A percentile compares a stretch with the other conserved stretches of the same genome.
phyloP scores from a whole-genome alignment of 2,329 filamentous ascomycete genomes.

The Exophiala spinifera region DNA sequence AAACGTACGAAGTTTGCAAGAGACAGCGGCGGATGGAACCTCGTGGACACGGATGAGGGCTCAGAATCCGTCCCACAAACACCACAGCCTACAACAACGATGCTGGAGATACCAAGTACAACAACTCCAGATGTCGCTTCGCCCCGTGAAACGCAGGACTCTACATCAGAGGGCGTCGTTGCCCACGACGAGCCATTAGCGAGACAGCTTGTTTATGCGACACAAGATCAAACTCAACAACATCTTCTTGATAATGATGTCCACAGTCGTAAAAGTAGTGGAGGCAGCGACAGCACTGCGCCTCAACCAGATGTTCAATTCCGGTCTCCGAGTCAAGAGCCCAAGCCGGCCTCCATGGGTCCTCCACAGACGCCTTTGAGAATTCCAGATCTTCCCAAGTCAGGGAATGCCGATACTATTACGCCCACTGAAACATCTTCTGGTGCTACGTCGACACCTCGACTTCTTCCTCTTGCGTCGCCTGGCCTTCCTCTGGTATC shows the following conservation, averaged over 20 bases:
- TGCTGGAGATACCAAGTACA: constrained; percentile 1
- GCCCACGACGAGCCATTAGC: no score
- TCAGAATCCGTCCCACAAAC: neutral
- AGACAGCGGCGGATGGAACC: constrained; percentile 68
- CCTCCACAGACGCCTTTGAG: constrained; percentile 17
- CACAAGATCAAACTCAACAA: no score
- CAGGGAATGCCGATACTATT: neutral
- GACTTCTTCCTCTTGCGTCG: constrained; percentile 39
- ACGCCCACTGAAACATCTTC: neutral
- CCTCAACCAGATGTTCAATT: no score
- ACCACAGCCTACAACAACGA: neutral
- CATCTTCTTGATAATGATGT: no score
- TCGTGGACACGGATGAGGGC: constrained; percentile 47
- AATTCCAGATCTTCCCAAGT: neutral
- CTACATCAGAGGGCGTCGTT: no score
- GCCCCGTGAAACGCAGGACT: neutral
- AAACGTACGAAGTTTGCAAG: constrained; percentile 70
- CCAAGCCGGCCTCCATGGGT: constrained; percentile 15
- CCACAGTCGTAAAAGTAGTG: no score
- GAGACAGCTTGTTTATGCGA: no score
- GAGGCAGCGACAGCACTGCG: no score
- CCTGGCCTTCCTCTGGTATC: constrained; percentile 41
- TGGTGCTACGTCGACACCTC: constrained; percentile 31
- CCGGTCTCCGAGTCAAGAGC: no score
- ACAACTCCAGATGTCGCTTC: neutral